Percentiles rank a stretch among this genome's conserved stretches.
phyloP scores from a whole-genome alignment of 345 rosid species.

The Litchi chinensis region DNA sequence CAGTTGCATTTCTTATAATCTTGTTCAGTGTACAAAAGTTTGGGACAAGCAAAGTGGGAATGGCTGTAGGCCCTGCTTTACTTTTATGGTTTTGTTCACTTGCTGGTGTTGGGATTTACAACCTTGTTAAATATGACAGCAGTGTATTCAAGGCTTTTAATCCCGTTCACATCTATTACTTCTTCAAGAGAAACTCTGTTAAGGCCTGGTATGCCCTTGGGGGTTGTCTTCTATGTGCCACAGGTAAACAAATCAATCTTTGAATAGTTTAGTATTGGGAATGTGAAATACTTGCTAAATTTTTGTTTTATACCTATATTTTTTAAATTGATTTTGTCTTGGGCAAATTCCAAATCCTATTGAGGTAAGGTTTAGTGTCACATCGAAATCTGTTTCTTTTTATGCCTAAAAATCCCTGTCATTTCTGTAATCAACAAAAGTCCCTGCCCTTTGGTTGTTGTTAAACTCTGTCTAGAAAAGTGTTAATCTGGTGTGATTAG shows the following conservation, averaged over 20 bases:
- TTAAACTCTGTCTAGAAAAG: background rate
- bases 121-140: conserved; percentile 73
- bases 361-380: background rate
- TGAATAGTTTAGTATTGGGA: conserved; percentile 10
- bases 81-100: conserved; percentile 96
- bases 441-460: background rate
- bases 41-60: conserved; percentile 99
- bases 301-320: conserved; percentile 3
- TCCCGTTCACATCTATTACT: conserved; percentile 85
- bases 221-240: conserved; percentile 97
- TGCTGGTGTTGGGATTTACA: conserved; percentile 87
- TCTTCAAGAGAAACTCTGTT: conserved; percentile 81
- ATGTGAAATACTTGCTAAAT: background rate
- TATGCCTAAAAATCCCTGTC: background rate
- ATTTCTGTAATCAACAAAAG: background rate
- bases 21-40: conserved; percentile 95
- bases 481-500: background rate
- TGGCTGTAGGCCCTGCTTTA: conserved; percentile 91
- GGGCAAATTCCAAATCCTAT: background rate
- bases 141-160: conserved; percentile 87
- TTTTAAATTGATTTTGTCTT: background rate
- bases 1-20: conserved; percentile 86
- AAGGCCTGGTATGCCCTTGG: conserved; percentile 97
- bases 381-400: background rate
- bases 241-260: conserved; percentile 54